These are phyloP conservation scores for Dorcoceras hygrometricum DNA, from an alignment of 257 asterid genomes.

Conservation along the genomic window DNA sequence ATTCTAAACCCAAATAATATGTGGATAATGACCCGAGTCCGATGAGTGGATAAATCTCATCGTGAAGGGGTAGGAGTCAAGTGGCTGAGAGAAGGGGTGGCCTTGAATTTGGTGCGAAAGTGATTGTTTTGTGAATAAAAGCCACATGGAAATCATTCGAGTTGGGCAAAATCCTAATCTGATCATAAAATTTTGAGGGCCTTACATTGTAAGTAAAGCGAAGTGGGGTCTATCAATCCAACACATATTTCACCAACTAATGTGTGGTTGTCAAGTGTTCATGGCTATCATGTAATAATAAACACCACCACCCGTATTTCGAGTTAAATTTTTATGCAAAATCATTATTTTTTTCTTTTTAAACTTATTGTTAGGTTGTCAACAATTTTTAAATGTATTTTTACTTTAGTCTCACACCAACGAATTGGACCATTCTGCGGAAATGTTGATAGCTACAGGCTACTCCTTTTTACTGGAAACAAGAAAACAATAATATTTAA, in stretches of 20 bases:
- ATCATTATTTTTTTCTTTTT: too few relatives aligned
- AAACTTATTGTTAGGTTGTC: too few relatives aligned
- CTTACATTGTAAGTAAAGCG: conserved; percentile 20
- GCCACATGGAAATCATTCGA: conserved; percentile 22
- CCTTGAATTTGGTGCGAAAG: not conserved
- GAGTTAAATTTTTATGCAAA: too few relatives aligned
- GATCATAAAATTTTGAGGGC: conserved; percentile 19
- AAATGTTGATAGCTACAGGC: too few relatives aligned
- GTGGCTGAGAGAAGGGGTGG: conserved; percentile 2
- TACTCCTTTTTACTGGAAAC: too few relatives aligned
- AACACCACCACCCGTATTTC: not conserved
- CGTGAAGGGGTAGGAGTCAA: not conserved
- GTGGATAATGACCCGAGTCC: too few relatives aligned
- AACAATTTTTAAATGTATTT: too few relatives aligned
- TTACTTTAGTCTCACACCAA: too few relatives aligned
- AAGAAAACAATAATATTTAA: too few relatives aligned
- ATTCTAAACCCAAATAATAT: too few relatives aligned
- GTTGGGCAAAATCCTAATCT: conserved; percentile 22
- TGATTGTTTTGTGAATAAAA: conserved; percentile 30
- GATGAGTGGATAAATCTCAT: not conserved
- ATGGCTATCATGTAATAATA: conserved; percentile 18
- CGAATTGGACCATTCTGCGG: too few relatives aligned
- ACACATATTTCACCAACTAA: not conserved
- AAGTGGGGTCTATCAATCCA: conserved; percentile 23
- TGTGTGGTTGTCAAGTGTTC: conserved; percentile 27